Base-by-base conservation (phyloP, 306 rosid genomes). In the Vigna reflexopilosa region DNA sequence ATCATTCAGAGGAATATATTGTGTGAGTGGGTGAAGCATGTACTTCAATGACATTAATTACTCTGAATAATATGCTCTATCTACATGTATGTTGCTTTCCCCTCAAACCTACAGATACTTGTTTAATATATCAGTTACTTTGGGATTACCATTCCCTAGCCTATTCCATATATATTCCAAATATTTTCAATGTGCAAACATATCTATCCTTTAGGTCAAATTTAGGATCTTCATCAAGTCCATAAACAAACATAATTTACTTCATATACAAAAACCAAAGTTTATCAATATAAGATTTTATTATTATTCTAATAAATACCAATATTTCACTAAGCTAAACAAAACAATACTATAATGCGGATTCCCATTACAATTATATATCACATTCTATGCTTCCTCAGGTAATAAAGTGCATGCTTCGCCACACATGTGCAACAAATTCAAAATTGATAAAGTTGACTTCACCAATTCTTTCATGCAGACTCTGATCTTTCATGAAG, bases 351-450 rank as follows among this genome's bases (percentile, higher is more conserved):
- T 82, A 83, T 83, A 77, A 76, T 76, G 14, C 34, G 72, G 81
- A 81, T 79, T 70, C 77, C 45, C 78, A 70, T 78, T 80, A 77
- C 82, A 81, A 75, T 72, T 67, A 70, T 77, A 67, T 73, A 47
- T 70, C 82, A 86, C 89, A 87, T 84, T 87, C 85, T 87, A 93
- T 89, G 89, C 85, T 86, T 90, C 80, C 86, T 86, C 87, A 77
- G 77, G 69, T 77, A 86, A 88, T 71, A 62, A 38, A 83, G 80
- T 83, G 88, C 83, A 79, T 73, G 85, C 77, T 83, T 69, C 75
- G 71, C 34, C 47, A 34, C 66, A 75, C 66, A 75, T 38, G 66
- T 38, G 38, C 67, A 77, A 56, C 76, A 83, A 30, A 74, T 77
- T 79, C 68, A 82, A 86, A 77, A 70, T 69, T 79, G 73, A 83